phyloP scores from a whole-genome alignment of 202 grass and related monocot species.

The Carex arenaria region DNA sequence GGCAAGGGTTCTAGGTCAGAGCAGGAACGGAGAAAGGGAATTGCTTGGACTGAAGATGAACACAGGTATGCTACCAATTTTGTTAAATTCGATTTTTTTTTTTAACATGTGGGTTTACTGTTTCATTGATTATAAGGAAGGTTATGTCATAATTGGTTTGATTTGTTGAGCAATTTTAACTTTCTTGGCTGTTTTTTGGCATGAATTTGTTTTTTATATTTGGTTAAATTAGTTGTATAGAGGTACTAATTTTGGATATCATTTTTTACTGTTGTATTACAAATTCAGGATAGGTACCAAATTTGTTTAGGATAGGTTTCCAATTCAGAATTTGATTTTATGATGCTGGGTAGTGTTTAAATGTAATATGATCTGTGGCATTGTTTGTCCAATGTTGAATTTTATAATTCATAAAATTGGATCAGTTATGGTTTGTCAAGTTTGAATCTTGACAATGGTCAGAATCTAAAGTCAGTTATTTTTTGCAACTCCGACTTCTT shows the following conservation, averaged over 20 bases:
- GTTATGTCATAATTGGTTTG: constrained; percentile 14
- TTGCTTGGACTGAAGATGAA: constrained; percentile 97
- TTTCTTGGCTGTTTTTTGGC: not conserved
- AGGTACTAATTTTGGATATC: not conserved
- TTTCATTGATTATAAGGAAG: constrained; percentile 18
- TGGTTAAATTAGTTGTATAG: not conserved
- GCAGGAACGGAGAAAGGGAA: constrained; percentile 87
- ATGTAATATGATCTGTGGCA: not conserved
- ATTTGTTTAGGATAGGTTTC: not conserved
- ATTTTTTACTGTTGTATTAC: not conserved
- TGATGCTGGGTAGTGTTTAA: not conserved
- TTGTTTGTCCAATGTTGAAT: not conserved
- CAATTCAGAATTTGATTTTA: not conserved
- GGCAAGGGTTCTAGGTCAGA: constrained; percentile 62
- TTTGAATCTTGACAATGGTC: not conserved
- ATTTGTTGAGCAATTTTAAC: not conserved
- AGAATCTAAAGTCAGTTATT: not conserved
- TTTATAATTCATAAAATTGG: not conserved
- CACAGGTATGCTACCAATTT: constrained; percentile 54
- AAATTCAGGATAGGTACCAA: not conserved
- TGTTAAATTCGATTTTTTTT: not conserved
- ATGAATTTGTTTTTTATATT: not conserved
- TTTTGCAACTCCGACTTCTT: not conserved
- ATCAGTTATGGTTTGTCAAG: not conserved
- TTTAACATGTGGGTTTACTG: not conserved